phyloP scores from a whole-genome alignment of 768 basidiomycete genomes.

The Paxillus rubicundulus region DNA sequence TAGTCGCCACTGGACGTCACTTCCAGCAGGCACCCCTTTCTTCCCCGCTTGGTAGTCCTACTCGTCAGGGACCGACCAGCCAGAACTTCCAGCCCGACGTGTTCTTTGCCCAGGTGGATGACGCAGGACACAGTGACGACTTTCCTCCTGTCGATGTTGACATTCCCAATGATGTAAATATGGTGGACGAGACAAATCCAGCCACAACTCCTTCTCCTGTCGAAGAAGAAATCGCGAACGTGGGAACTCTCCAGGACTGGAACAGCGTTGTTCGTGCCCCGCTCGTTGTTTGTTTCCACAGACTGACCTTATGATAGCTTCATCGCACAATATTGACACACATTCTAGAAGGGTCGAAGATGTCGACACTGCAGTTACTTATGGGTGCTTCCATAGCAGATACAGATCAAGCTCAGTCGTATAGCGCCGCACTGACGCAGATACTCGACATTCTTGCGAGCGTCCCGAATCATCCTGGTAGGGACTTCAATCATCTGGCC shows the following conservation, averaged over 20 bases:
- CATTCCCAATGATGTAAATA: conserved; percentile 35
- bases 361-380: conserved; percentile 54
- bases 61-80: conserved; percentile 6
- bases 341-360: conserved; percentile 34
- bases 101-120: conserved; percentile 14
- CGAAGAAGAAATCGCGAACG: conserved; percentile 32
- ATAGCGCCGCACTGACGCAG: conserved; percentile 41
- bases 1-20: neutral
- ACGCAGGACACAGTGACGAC: conserved; percentile 9
- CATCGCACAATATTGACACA: conserved; percentile 63
- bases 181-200: conserved; percentile 27
- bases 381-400: conserved; percentile 36
- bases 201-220: conserved; percentile 5
- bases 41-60: conserved; percentile 27
- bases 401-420: conserved; percentile 30
- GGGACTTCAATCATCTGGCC: conserved; percentile 19
- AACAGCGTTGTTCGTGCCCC: conserved; percentile 48
- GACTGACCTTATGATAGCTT: conserved; percentile 38
- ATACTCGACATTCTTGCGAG: conserved; percentile 32
- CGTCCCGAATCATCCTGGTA: conserved; percentile 17
- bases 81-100: conserved; percentile 20
- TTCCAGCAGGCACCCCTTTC: conserved; percentile 10
- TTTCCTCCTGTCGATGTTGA: conserved; percentile 19
- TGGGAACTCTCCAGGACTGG: conserved; percentile 47
- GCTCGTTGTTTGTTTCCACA: neutral